Evolutionary conservation across 768 basidiomycete species (phyloP).

Genomic region (Phallus indusiatus): DNA sequence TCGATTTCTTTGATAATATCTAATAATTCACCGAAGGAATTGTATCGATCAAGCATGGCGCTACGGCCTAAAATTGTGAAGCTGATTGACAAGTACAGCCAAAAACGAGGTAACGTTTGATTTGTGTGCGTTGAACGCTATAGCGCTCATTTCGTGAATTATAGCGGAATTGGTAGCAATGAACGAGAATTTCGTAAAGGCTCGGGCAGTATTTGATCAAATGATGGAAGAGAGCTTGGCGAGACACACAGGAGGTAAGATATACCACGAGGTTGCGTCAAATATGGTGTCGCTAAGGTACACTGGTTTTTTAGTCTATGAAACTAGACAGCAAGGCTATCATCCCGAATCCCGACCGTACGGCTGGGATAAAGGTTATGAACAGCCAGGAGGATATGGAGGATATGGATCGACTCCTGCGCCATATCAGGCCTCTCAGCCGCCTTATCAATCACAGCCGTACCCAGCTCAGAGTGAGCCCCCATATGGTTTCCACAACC

Average conservation of each 20-base stretch:
- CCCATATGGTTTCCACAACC: neutral
- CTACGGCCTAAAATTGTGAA: conserved; percentile 93
- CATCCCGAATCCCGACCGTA: conserved; percentile 31
- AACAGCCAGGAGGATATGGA: conserved; percentile 31
- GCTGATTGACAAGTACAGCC: conserved; percentile 93
- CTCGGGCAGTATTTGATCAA: conserved; percentile 80
- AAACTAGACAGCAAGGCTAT: conserved; percentile 27
- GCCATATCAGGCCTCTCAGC: conserved; percentile 22
- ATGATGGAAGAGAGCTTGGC: conserved; percentile 91
- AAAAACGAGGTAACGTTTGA: conserved; percentile 61
- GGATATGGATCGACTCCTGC: conserved; percentile 26
- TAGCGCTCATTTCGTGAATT: neutral
- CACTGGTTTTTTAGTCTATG: conserved; percentile 38
- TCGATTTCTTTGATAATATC: neutral
- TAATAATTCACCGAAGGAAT: conserved; percentile 41
- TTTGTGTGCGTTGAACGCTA: neutral
- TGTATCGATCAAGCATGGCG: conserved; percentile 85
- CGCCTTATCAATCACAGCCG: conserved; percentile 20
- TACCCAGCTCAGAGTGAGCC: conserved; percentile 13
- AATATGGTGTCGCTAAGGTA: neutral
- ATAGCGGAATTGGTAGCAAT: conserved; percentile 87
- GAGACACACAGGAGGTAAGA: conserved; percentile 54
- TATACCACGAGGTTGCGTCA: neutral
- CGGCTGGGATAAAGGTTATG: conserved; percentile 42
- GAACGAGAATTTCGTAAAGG: conserved; percentile 89